phyloP scores from a whole-genome alignment of 176 grass and related monocot species.

The Eremochloa ophiuroides region DNA sequence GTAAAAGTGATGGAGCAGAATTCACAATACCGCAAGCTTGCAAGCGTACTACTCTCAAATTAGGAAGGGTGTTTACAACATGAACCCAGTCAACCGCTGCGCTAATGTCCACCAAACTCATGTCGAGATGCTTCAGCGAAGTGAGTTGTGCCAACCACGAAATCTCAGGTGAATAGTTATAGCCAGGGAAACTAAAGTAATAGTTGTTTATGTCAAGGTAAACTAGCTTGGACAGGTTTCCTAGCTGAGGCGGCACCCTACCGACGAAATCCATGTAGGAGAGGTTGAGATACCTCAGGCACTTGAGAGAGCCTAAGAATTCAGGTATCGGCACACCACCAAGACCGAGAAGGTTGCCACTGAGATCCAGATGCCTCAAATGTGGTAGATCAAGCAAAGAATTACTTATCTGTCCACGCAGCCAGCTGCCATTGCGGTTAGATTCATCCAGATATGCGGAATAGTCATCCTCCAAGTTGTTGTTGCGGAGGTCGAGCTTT shows the following conservation, averaged over 20 bases:
- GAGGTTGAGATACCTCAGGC: background rate
- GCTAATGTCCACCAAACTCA: background rate
- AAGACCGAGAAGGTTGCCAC: background rate
- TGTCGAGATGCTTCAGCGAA: background rate
- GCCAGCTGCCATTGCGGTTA: too few relatives aligned
- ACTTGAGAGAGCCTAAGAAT: background rate
- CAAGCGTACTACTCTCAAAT: background rate
- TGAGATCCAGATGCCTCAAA: background rate
- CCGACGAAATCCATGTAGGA: background rate
- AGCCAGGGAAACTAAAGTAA: too few relatives aligned
- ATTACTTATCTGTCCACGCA: background rate
- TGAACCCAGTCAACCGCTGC: background rate
- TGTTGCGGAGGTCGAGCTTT: conserved; percentile 1
- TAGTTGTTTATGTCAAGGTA: background rate
- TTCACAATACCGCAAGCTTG: fast-evolving
- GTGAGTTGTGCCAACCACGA: background rate
- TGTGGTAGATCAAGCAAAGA: background rate
- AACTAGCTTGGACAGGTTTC: background rate
- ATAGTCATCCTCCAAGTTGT: too few relatives aligned
- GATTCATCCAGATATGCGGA: too few relatives aligned
- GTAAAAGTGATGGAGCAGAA: background rate
- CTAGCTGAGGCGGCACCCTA: background rate
- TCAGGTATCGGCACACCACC: background rate
- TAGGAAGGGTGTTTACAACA: background rate
- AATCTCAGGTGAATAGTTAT: background rate